These are phyloP conservation scores for Ophiostoma pallidulum DNA, from an alignment of 2,329 filamentous ascomycete species.

Conservation along the genomic window DNA sequence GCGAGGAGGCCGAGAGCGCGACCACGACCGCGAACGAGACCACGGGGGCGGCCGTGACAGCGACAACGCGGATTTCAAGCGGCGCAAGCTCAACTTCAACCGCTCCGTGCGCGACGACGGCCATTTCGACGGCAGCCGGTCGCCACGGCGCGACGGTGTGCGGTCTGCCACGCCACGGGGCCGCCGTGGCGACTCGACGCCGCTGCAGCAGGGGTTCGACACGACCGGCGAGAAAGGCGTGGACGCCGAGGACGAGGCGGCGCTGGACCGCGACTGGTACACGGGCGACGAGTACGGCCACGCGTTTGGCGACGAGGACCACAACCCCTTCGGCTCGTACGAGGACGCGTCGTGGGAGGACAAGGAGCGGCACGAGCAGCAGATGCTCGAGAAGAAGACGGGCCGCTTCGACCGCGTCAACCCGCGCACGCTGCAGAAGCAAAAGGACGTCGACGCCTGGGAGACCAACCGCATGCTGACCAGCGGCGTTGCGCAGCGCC, in stretches of 20 bases:
- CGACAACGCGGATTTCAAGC: conserved; percentile 34
- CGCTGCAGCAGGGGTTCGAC: conserved; percentile 49
- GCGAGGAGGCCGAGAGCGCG: conserved; percentile 9
- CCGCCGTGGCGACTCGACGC: conserved; percentile 22
- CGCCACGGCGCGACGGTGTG: conserved; percentile 27
- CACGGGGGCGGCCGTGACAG: conserved; percentile 3
- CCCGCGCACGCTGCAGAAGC: conserved; percentile 70
- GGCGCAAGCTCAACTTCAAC: conserved; percentile 56
- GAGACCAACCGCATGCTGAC: conserved; percentile 98
- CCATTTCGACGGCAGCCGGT: conserved; percentile 45
- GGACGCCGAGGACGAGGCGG: conserved; percentile 59
- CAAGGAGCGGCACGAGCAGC: conserved; percentile 60
- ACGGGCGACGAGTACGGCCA: conserved; percentile 74
- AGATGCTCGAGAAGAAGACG: conserved; percentile 70
- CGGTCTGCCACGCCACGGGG: conserved; percentile 17
- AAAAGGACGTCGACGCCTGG: conserved; percentile 95
- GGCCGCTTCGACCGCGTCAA: conserved; percentile 57
- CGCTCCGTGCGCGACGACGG: conserved; percentile 40
- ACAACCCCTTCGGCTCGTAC: conserved; percentile 79
- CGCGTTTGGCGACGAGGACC: conserved; percentile 81
- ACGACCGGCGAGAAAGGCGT: conserved; percentile 48
- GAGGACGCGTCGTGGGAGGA: conserved; percentile 64
- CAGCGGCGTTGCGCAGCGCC: conserved; percentile 84
- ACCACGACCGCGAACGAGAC: not conserved
- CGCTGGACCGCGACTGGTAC: conserved; percentile 88